Evolutionary conservation across 371 early-diverging fungal genomes (phyloP), one percentile per base, ranked within the genome.

Genomic region (Mucor circinelloides): DNA sequence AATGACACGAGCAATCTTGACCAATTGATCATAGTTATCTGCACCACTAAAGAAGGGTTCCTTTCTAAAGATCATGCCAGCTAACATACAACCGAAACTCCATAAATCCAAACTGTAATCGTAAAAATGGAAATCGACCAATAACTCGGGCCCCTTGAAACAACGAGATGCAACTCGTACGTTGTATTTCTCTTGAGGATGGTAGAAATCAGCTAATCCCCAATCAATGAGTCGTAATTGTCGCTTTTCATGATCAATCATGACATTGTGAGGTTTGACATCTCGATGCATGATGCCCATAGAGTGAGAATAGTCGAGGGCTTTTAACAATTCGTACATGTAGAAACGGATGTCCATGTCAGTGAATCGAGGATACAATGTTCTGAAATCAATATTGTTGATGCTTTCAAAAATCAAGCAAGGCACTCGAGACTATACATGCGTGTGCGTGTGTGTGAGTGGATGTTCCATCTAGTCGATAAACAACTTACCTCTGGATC

Each of bases 231-330:
- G 87, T 44, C 97, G 93, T 48, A 97, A 78, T 81, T 92, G 90
- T 71, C 92, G 91, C 78, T 93, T 91, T 72, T 91, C 92, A 72
- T 97, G 97, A 78, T 99, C 97, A 76, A 99, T 99, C 95, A 99
- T 99, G 28, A 99, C 98, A 74, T 99, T 99, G 77, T 99, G 99
- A 38, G 99, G 99, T 82, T 99, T 99, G 59, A 99, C 98, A 80
- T 99, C 99, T 64, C 99, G 90, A 81, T 99, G 99, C 96, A 99
- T 98, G 79, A 99, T 99, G 21, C 99, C 99, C 70, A 93, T 89
- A 19, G 98, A 96, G 75, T 99, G 99, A 73, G 96, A 93, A 71
- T 94, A 99, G 65, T 98, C 99, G 70, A 99, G 85, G 7, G 99
- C 99, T 58, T 70, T 97, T 34, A 99, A 85, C 67, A 99, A 87